A percentile compares a stretch with the other conserved stretches of the same genome.
These are phyloP conservation scores for Suillus ampliporus DNA, from an alignment of 768 basidiomycete genomes.

Conservation along the genomic window DNA sequence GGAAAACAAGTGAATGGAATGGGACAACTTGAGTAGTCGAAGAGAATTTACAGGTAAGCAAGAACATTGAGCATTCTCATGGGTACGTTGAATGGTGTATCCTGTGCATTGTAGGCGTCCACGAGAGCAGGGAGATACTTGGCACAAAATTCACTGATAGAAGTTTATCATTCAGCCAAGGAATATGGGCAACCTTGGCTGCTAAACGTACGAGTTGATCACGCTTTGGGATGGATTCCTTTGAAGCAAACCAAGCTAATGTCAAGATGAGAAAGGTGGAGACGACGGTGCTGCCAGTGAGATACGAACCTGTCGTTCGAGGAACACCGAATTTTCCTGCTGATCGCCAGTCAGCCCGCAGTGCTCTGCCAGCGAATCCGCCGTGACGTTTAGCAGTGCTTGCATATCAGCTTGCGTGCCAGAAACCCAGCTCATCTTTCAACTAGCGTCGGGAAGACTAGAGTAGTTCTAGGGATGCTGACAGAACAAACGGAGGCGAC, in stretches of 20 bases:
- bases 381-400: slow-evolving; percentile 17
- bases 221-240: slow-evolving; percentile 27
- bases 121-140: slow-evolving; percentile 43
- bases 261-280: neutral
- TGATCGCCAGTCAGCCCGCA: slow-evolving; percentile 21
- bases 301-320: slow-evolving; percentile 20
- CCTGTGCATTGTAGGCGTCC: slow-evolving; percentile 33
- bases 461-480: neutral
- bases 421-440: neutral
- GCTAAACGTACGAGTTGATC: slow-evolving; percentile 1
- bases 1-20: neutral
- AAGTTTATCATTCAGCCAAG: neutral
- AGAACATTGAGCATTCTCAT: slow-evolving; percentile 41
- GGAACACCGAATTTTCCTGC: slow-evolving; percentile 11
- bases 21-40: neutral
- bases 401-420: slow-evolving; percentile 7
- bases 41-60: slow-evolving; percentile 36
- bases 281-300: neutral
- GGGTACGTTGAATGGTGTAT: slow-evolving; percentile 28
- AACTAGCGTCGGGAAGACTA: neutral
- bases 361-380: slow-evolving; percentile 19
- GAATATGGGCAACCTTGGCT: neutral
- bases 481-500: no score
- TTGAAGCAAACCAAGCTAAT: slow-evolving; percentile 38
- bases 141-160: slow-evolving; percentile 42